phyloP scores from a whole-genome alignment of 2,329 filamentous ascomycete genomes.

The Chalaropsis thielavioides region DNA sequence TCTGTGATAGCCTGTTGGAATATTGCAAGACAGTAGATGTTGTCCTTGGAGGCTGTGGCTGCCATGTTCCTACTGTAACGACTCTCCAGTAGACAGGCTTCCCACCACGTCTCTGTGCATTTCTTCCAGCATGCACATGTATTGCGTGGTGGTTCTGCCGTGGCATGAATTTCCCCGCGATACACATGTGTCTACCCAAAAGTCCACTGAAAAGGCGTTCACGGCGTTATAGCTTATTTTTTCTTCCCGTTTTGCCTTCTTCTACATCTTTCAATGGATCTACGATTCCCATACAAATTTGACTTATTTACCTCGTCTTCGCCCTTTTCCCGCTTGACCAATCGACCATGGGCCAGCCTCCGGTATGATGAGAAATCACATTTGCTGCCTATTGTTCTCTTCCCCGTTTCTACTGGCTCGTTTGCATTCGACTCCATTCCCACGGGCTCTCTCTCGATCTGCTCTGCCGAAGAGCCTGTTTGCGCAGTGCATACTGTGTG shows the following conservation, averaged over 20 bases:
- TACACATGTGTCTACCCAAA: not conserved
- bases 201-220: conserved; percentile 7
- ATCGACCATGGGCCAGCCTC: not conserved
- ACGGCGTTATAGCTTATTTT: conserved; percentile 1
- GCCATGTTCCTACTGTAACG: not conserved
- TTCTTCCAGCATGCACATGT: not conserved
- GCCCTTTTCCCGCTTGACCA: not conserved
- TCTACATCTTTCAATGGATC: not conserved
- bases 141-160: not conserved
- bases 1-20: not conserved
- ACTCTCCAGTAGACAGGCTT: not conserved
- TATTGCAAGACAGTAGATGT: not conserved
- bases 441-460: not conserved
- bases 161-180: not conserved
- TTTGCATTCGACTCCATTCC: not conserved
- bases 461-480: not conserved
- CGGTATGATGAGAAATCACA: conserved; percentile 6
- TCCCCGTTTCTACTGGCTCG: not conserved
- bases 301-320: not conserved
- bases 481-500: conserved; percentile 1
- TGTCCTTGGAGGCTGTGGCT: not conserved
- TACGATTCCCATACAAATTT: not conserved
- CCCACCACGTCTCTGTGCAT: not conserved
- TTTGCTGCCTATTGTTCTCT: not conserved
- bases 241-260: not conserved